Base-by-base conservation (phyloP, 2,329 filamentous ascomycete genomes). In the Lachnellula cervina region DNA sequence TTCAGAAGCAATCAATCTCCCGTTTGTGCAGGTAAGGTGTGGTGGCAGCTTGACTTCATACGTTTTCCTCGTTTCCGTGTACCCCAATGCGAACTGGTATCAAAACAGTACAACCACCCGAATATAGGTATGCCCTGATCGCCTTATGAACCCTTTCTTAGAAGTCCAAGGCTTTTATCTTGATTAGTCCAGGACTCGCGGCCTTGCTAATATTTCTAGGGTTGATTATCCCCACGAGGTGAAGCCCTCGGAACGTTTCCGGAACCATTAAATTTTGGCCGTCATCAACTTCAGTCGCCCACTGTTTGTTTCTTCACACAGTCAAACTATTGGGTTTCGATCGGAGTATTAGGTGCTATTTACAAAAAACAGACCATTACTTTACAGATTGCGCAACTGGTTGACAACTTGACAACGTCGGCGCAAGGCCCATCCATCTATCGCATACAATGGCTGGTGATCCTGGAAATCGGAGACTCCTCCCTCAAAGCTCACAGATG, bases 401-500 rank as follows among this genome's bases (percentile, higher is more conserved):
- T 32, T 34, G 42, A 51, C 44, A 60, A 52, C 51, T 52, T 34
- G 42, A 51, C 44, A 60, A 54, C 51, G 50, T 34, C 49, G 44
- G 50, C 52, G 54, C 54, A 49, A 49, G 44, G 44, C 51, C 42
- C 14, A 6, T 17, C 42, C 14, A 6, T 17, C 16, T 17, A 17
- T 52, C 55, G 55, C 61, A 42, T 62, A 67, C 63, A 67, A 87
- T 88, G 84, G 80, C 83, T 65, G 79, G 80, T 73, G 84, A 88
- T 71, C 77, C 80, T 59, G 76, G 79, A 55, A 78, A 79, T 64
- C 79, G 84, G 68, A 81, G 80, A 69, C 76, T 87, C 62, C 73
- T 88, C 69, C 84, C 84, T 37, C 86, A 88, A 69, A 85, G 78
- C 69, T 77, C 80, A 46, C 82, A 84, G 68, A 85, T 91, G 83